Evolutionary conservation across 2,329 filamentous ascomycete genomes (phyloP), one percentile per base, ranked within the genome.

Genomic region (Teratosphaeria gauchensis): DNA sequence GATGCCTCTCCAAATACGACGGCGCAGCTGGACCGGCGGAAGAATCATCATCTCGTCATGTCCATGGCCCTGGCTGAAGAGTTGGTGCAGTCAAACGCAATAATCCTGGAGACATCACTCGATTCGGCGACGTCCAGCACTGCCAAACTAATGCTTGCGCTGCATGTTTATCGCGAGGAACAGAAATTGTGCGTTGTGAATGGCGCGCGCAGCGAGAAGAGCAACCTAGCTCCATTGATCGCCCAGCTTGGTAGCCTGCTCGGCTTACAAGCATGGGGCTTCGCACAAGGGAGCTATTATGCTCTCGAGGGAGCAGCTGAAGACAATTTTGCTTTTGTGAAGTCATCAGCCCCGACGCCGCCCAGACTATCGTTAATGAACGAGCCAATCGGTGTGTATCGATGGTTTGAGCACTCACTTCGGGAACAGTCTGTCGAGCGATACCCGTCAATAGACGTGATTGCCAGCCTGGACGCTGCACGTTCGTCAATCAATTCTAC

Each of bases 91-190:
- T 53, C 32, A 12, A 32, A 2, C 51, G 24, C 6, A 30, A 51
- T 14, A 21, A 24, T 51, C n/a, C 6, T 31, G 8, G 33, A 38
- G 24, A 19, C 24, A 38, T 32, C 31, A 1, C 16, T 38, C 5
- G 42, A 56, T 3, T 14, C 33, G 8, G 57, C 57, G 51, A 31
- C 42, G 12, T 21, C 30, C 30, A 56, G 56, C 33, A 67, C 61
- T 38, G 58, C 63, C 32, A 67, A 66, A 42, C 56, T 73, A 7
- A 70, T 95, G 63, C 77, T 86, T 46, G 87, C 84, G 0, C 77
- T 99, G 12, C 94, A 99, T 74, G 78, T 97, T 2, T 77, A 95
- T n/a, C 81, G 88, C 0, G 92, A 99, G 71, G 94, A 99, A 71
- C 81, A 88, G 62, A 97, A 95, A 69, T 81, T 99, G 1, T 84